Percentiles rank a stretch among this genome's conserved stretches.
Conservation (phyloP, 1,284 basidiomycete genomes). For the Violaceomyces palustris region DNA sequence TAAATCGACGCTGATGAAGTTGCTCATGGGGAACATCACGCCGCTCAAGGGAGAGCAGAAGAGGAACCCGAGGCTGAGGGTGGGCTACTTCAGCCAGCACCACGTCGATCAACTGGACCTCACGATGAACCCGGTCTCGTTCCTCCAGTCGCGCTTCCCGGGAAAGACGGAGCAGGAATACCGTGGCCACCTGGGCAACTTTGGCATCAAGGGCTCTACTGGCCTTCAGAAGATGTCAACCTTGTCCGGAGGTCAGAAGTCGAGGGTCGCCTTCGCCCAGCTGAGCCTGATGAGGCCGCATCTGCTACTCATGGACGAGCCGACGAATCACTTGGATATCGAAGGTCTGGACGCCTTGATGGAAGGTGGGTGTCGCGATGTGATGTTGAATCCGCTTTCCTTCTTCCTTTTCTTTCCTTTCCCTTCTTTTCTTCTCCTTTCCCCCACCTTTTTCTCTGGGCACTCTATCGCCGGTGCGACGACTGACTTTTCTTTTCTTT, state of each 20-base stretch:
- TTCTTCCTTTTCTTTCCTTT: too few species aligned
- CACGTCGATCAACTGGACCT: slow-evolving; percentile 90
- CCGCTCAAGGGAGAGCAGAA: slow-evolving; percentile 77
- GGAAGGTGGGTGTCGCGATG: too few species aligned
- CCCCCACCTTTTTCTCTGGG: too few species aligned
- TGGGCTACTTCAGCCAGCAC: slow-evolving; percentile 64
- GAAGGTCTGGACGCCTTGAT: slow-evolving; percentile 89
- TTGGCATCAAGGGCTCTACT: slow-evolving; percentile 95
- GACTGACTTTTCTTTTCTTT: too few species aligned
- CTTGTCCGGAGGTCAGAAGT: slow-evolving; percentile 83
- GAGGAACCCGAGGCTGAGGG: slow-evolving; percentile 79
- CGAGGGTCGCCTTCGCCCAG: slow-evolving; percentile 89
- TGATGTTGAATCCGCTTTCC: too few species aligned
- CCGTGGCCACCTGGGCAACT: slow-evolving; percentile 87
- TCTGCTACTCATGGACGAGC: slow-evolving; percentile 94
- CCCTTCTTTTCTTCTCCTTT: too few species aligned
- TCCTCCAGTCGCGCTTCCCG: slow-evolving; percentile 83
- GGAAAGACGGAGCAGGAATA: slow-evolving; percentile 97
- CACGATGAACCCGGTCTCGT: slow-evolving; percentile 80
- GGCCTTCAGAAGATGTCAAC: slow-evolving; percentile 70
- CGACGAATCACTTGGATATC: slow-evolving; percentile 93
- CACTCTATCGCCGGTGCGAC: too few species aligned
- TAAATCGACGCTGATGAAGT: slow-evolving; percentile 87
- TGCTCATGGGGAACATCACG: slow-evolving; percentile 83
- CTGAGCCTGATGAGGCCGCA: slow-evolving; percentile 85